Conservation (phyloP, 768 basidiomycete genomes). For the Rhodocollybia butyracea region DNA sequence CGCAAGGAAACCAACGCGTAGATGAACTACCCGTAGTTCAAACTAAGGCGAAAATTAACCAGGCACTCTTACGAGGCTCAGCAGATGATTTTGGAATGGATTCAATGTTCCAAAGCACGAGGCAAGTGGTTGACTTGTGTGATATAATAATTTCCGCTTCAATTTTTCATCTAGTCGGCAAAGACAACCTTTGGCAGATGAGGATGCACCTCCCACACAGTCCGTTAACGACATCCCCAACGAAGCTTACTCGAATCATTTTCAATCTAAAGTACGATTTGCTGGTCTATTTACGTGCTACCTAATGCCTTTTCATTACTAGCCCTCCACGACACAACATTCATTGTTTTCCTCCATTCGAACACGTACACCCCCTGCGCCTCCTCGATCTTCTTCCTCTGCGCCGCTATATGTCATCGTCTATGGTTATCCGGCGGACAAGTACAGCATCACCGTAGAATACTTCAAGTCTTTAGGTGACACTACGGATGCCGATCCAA, state of each 20-base stretch:
- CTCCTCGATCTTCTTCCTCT: slow-evolving; percentile 19
- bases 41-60: slow-evolving; percentile 80
- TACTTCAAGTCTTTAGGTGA: slow-evolving; percentile 75
- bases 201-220: slow-evolving; percentile 75
- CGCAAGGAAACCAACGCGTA: slow-evolving; percentile 55
- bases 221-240: slow-evolving; percentile 76
- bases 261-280: slow-evolving; percentile 44
- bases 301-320: neutral
- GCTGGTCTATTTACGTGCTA: neutral
- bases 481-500: slow-evolving; percentile 63
- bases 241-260: slow-evolving; percentile 45
- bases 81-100: slow-evolving; percentile 78
- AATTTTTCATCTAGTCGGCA: slow-evolving; percentile 33
- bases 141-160: neutral
- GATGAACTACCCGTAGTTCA: slow-evolving; percentile 75
- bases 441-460: slow-evolving; percentile 66
- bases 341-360: slow-evolving; percentile 33
- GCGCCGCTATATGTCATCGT: slow-evolving; percentile 67
- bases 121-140: slow-evolving; percentile 30
- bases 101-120: slow-evolving; percentile 78
- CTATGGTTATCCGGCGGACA: slow-evolving; percentile 87
- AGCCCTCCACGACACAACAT: neutral
- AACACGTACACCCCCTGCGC: slow-evolving; percentile 23
- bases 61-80: slow-evolving; percentile 58
- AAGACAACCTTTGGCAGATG: slow-evolving; percentile 53